A percentile compares a stretch with the other conserved stretches of the same genome.
These are phyloP conservation scores for Mallotus japonicus DNA, from an alignment of 441 rosid species.

Conservation along the genomic window DNA sequence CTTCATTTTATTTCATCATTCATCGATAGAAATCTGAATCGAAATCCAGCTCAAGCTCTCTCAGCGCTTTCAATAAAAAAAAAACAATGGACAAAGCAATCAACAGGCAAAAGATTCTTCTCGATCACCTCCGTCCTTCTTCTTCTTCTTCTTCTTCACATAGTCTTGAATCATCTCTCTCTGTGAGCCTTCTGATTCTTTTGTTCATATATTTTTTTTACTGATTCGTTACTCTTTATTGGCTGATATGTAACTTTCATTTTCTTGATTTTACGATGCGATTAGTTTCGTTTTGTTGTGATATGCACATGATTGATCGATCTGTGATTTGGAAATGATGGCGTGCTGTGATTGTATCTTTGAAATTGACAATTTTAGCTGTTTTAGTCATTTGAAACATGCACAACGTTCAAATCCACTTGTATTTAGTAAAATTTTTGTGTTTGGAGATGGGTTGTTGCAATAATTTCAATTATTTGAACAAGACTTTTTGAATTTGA, in stretches of 20 bases:
- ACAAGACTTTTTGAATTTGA: no score
- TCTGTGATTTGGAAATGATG: slow-evolving; percentile 1
- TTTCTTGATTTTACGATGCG: background rate
- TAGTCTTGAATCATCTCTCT: slow-evolving; percentile 47
- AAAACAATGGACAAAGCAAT: slow-evolving; percentile 65
- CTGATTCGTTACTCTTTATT: background rate
- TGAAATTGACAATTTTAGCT: no score
- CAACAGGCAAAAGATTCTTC: slow-evolving; percentile 79
- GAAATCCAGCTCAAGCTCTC: no score
- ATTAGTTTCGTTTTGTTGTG: background rate
- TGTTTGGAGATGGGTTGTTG: no score
- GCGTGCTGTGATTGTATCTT: no score
- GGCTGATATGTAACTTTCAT: background rate
- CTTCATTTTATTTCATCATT: background rate
- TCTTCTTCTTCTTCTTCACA: slow-evolving; percentile 46
- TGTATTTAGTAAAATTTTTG: no score
- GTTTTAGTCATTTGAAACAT: no score
- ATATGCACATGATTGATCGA: background rate
- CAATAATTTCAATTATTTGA: no score
- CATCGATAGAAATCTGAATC: background rate
- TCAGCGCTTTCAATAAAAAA: background rate
- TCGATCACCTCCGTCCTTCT: slow-evolving; percentile 82
- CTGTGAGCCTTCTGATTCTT: slow-evolving; percentile 40
- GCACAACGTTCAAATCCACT: no score
- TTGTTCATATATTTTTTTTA: background rate